Base-by-base conservation (phyloP, 1,284 basidiomycete genomes). In the Sporisorium reilianum region DNA sequence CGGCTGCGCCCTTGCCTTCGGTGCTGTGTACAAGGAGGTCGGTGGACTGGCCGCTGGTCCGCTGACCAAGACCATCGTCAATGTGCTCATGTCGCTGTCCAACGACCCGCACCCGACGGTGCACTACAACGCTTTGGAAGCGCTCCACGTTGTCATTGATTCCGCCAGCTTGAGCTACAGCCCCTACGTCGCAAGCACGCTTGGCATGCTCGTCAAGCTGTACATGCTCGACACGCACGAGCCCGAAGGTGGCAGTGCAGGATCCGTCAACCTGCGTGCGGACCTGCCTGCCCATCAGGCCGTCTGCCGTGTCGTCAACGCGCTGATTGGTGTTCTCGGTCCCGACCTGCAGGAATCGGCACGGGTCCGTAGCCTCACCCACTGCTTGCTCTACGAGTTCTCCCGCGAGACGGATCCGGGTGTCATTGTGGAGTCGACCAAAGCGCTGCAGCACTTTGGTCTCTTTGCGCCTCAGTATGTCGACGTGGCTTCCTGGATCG, bases 51-150 rank as follows among this genome's bases (percentile, higher is more conserved):
- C 93, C 5, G 96, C 95, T 7, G 94, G 94, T 0, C 94, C 97
- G 0, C 88, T 98, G 16, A 89, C 99, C 64, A 98, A 98, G 86
- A 98, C 96, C 0, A 94, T 96, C 0, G 92, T 97, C 75, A 95
- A 97, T 80, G 91, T 99, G 59, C 88, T 98, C 50, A 94, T 97
- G 90, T 97, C 95, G 2, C 89, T 99, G 30, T 91, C 92, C 80
- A 94, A 92, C 67, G 97, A 99, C 84, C 94, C 97, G 0, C 97
- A 99, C 84, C 97, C 97, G 0, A 89, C 95, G 12, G 97, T 98
- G 5, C 95, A 99, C 85, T 97, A 92, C 83, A 95, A 92, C 89
- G 91, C 96, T 1, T 87, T 99, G 63, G 90, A 90, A 53, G 93
- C 97, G 0, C 88, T 99, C 23, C 90, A 91, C 11, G 88, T 90